Evolutionary conservation across 495 filamentous ascomycete genomes (phyloP).

Genomic region (Podospora pseudocomata): DNA sequence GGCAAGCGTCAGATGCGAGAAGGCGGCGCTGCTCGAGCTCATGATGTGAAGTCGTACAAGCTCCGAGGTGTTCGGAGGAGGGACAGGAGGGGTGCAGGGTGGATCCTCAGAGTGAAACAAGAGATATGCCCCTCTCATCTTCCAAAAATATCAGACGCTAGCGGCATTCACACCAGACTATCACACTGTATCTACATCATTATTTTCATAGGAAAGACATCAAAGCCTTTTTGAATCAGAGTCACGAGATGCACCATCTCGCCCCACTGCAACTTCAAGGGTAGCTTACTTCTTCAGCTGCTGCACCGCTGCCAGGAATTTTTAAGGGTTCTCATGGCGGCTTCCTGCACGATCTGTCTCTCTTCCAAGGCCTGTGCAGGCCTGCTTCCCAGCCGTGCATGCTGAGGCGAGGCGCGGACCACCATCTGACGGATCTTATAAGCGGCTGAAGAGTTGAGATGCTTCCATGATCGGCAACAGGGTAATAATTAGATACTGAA

Average conservation of each 20-base stretch:
- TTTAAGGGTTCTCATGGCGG: neutral
- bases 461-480: neutral
- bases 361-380: slow-evolving; percentile 1
- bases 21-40: neutral
- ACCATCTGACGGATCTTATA: slow-evolving; percentile 8
- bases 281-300: neutral
- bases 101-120: slow-evolving; percentile 16
- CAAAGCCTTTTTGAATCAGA: slow-evolving; percentile 3
- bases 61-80: neutral
- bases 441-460: slow-evolving; percentile 13
- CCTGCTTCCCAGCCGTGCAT: slow-evolving; percentile 2
- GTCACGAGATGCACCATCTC: slow-evolving; percentile 1
- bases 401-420: slow-evolving; percentile 16
- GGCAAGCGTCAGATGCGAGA: neutral
- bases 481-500: neutral
- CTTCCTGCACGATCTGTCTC: neutral
- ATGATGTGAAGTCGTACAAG: neutral
- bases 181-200: neutral
- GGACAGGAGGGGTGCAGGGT: neutral
- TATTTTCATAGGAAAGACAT: neutral
- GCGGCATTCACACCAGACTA: neutral
- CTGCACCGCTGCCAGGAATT: slow-evolving; percentile 5
- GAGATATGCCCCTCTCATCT: slow-evolving; percentile 13
- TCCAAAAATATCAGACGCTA: slow-evolving; percentile 16
- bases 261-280: neutral